Evolutionary conservation across 179 eudicot genomes (phyloP).

Genomic region (Silene noctiflora): DNA sequence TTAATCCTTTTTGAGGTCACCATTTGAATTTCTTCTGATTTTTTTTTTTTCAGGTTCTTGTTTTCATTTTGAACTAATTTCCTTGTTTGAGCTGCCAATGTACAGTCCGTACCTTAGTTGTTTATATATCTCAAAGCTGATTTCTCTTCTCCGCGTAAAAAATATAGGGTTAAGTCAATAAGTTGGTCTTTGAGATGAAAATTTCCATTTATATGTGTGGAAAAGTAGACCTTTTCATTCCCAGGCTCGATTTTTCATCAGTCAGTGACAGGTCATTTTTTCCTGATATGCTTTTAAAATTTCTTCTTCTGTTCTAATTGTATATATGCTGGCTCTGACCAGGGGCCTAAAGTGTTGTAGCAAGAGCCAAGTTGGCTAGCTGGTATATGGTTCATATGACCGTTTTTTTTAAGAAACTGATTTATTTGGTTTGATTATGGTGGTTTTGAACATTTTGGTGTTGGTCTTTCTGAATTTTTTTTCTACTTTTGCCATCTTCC

Average conservation of each 20-base stretch:
- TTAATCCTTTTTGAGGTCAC: slow-evolving; percentile 82
- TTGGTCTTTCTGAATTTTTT: neutral
- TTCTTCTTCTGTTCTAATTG: neutral
- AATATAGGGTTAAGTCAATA: neutral
- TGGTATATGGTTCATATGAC: neutral
- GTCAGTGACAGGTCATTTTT: neutral
- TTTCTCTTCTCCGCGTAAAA: neutral
- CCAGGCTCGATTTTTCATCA: neutral
- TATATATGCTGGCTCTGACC: neutral
- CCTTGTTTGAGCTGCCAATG: slow-evolving; percentile 10
- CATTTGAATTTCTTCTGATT: slow-evolving; percentile 2
- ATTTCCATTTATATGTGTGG: neutral
- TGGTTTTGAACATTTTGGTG: neutral
- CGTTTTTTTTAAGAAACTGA: no score
- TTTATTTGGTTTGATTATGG: neutral
- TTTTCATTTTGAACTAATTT: neutral
- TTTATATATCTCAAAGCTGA: neutral
- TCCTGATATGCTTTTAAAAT: neutral
- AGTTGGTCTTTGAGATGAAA: neutral
- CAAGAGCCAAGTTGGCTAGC: neutral
- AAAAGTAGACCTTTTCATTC: neutral
- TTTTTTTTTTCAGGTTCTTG: neutral
- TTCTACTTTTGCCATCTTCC: neutral
- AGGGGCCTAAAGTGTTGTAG: neutral
- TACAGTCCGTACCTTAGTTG: no score